Evolutionary conservation across 495 filamentous ascomycete species (phyloP).

Genomic region (Copromyces sp.): DNA sequence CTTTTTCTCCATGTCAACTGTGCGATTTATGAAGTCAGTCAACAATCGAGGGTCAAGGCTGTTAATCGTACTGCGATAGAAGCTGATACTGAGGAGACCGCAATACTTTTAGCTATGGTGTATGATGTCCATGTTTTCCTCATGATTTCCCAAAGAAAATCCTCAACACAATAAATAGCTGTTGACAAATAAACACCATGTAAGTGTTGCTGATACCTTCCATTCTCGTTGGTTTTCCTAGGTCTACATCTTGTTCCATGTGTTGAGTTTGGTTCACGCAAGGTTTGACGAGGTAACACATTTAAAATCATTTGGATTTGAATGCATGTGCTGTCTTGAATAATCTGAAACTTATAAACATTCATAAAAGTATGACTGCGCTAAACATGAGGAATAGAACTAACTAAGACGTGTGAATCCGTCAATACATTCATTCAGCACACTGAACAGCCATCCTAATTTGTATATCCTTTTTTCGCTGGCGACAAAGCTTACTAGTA

Average conservation of each 20-base stretch:
- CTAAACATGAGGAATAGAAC: background rate
- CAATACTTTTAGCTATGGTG: too few species aligned
- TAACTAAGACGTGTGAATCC: background rate
- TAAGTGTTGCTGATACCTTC: too few species aligned
- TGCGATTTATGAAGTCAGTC: background rate
- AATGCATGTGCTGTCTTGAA: background rate
- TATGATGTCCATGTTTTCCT: too few species aligned
- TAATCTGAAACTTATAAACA: background rate
- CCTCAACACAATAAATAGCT: too few species aligned
- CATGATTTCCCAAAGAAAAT: too few species aligned
- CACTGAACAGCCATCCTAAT: background rate
- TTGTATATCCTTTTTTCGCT: background rate
- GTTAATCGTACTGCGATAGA: background rate
- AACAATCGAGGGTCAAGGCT: background rate
- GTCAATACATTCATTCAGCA: background rate
- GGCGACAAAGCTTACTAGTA: background rate
- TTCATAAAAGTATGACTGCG: background rate
- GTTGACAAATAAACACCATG: too few species aligned
- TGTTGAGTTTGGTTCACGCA: too few species aligned
- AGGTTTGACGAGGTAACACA: too few species aligned
- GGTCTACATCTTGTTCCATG: too few species aligned
- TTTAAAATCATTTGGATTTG: too few species aligned
- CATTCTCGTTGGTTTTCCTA: too few species aligned
- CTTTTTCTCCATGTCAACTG: background rate
- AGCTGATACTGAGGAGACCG: too few species aligned